These are phyloP conservation scores for Syzygium grande DNA, from an alignment of 345 rosid genomes.

Conservation along the genomic window DNA sequence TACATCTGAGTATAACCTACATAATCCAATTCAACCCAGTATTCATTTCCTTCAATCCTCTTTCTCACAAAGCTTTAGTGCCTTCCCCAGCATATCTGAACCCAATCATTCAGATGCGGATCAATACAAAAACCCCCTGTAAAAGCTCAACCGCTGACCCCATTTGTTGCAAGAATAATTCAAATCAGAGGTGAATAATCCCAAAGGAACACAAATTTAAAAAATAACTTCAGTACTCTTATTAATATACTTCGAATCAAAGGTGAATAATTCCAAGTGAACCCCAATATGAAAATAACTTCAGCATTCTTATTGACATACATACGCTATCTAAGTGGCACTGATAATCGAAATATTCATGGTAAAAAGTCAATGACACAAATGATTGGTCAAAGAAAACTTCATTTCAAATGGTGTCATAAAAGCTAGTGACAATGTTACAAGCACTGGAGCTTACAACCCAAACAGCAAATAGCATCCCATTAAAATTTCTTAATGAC, in stretches of 20 bases:
- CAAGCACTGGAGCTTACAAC: neutral
- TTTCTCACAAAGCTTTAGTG: neutral
- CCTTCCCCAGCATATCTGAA: neutral
- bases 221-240: neutral
- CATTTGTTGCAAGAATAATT: neutral
- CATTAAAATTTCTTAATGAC: neutral
- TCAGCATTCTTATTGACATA: neutral
- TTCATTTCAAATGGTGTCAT: neutral
- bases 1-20: neutral
- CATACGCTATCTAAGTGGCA: neutral
- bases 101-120: neutral
- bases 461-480: neutral
- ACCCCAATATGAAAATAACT: neutral
- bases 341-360: neutral
- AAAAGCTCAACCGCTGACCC: neutral
- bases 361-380: neutral
- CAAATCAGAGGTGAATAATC: neutral
- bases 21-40: neutral
- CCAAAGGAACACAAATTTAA: neutral
- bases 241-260: neutral
- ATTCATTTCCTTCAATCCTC: neutral
- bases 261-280: neutral
- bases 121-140: too few relatives aligned
- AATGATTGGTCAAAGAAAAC: neutral
- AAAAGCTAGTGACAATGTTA: neutral